A percentile compares a stretch with the other conserved stretches of the same genome.
phyloP scores from a whole-genome alignment of 2,329 filamentous ascomycete species.

The Dactylonectria estremocensis region DNA sequence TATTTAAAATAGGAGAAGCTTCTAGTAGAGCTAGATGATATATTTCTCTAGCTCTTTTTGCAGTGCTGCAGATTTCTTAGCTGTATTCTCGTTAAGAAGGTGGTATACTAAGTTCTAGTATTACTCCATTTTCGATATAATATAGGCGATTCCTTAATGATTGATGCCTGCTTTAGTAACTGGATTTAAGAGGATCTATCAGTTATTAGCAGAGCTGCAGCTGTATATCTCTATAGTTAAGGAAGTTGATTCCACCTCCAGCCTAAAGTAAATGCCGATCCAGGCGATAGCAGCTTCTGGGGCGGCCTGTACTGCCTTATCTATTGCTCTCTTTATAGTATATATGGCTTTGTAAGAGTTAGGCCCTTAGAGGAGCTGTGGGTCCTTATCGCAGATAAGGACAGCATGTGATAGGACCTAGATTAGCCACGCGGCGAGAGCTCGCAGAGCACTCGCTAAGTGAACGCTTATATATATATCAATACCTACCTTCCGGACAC shows the following conservation, averaged over 20 bases:
- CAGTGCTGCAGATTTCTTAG: conserved; percentile 35
- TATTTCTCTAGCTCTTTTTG: conserved; percentile 45
- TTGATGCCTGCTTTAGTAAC: conserved; percentile 45
- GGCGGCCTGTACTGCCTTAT: no score
- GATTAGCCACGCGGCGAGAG: no score
- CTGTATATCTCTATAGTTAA: not conserved
- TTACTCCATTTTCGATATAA: no score
- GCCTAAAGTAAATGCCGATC: no score
- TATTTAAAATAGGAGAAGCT: conserved; percentile 59
- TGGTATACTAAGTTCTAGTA: conserved; percentile 53
- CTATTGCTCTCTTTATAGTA: conserved; percentile 18
- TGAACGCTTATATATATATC: no score
- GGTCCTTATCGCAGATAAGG: no score
- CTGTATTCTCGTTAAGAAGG: conserved; percentile 45
- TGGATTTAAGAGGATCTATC: conserved; percentile 52
- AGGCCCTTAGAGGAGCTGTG: no score
- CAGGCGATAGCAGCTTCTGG: no score
- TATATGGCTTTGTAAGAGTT: no score
- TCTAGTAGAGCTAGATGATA: conserved; percentile 57
- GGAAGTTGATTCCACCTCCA: conserved; percentile 42
- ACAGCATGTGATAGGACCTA: no score
- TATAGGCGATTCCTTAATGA: conserved; percentile 51
- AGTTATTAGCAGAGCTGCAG: not conserved
- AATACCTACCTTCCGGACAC: no score
- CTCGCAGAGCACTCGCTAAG: no score